phyloP scores from a whole-genome alignment of 2,329 filamentous ascomycete genomes.

The Neodidymelliopsis sp. region DNA sequence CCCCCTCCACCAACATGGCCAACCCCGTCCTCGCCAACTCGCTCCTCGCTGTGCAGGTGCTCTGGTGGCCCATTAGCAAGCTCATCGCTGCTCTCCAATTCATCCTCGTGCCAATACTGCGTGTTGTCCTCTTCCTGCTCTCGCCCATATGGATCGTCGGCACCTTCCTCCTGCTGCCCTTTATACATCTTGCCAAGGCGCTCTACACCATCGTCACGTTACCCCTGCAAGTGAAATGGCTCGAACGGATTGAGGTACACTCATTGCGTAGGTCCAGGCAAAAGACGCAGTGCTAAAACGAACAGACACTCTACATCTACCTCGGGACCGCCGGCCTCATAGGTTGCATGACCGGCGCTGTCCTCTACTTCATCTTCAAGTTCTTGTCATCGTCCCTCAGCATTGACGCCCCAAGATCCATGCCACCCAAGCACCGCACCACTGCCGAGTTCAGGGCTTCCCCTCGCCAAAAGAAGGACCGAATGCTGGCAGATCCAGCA shows the following conservation, averaged over 20 bases:
- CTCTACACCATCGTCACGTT: constrained; percentile 52
- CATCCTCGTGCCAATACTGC: neutral
- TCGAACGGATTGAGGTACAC: constrained; percentile 64
- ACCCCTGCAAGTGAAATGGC: constrained; percentile 56
- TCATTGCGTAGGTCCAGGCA: neutral
- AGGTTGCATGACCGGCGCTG: constrained; percentile 68
- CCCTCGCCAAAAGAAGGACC: constrained; percentile 35
- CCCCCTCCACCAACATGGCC: constrained; percentile 46
- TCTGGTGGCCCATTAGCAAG: constrained; percentile 50
- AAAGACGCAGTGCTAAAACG: neutral
- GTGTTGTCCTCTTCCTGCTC: constrained; percentile 34
- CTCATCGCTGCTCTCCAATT: constrained; percentile 39
- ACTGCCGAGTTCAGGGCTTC: constrained; percentile 39
- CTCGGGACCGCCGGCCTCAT: constrained; percentile 72
- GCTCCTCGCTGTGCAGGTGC: constrained; percentile 43
- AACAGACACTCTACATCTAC: constrained; percentile 61
- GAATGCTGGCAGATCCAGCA: constrained; percentile 19
- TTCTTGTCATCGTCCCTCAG: constrained; percentile 60
- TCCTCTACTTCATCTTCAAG: constrained; percentile 65
- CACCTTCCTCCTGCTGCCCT: constrained; percentile 59
- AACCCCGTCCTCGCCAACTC: constrained; percentile 39
- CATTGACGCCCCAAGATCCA: constrained; percentile 46
- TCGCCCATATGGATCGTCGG: constrained; percentile 58
- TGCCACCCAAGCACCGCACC: constrained; percentile 30
- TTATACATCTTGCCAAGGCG: constrained; percentile 56